These are phyloP conservation scores for Trametes gibbosa DNA, from an alignment of 768 basidiomycete genomes.

Conservation along the genomic window DNA sequence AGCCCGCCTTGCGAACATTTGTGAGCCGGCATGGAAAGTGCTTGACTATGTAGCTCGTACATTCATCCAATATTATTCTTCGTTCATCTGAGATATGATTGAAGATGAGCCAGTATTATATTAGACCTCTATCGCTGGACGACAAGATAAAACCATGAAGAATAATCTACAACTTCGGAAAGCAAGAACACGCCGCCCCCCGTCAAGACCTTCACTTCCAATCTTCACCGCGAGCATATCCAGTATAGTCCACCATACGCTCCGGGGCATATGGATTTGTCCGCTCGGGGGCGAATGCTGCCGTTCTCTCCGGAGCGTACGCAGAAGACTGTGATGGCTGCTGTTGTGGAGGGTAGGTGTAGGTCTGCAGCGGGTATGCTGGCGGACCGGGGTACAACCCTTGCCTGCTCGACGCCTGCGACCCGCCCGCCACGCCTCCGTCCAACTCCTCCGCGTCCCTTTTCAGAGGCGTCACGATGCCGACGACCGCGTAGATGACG, in stretches of 20 bases:
- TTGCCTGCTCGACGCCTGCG: background rate
- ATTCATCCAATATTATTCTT: slow-evolving; percentile 28
- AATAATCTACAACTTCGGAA: no score
- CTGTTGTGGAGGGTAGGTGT: background rate
- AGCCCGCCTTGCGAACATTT: slow-evolving; percentile 34
- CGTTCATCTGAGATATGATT: no score
- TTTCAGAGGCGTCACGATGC: slow-evolving; percentile 16
- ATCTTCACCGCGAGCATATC: no score
- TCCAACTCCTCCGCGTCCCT: slow-evolving; percentile 3
- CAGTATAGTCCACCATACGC: no score
- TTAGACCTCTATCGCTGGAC: no score
- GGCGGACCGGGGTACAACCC: background rate
- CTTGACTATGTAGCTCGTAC: slow-evolving; percentile 78
- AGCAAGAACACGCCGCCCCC: no score
- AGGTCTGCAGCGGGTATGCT: background rate
- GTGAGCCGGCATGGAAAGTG: slow-evolving; percentile 47
- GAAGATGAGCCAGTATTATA: no score
- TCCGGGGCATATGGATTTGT: no score
- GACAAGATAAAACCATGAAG: no score
- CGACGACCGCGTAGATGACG: slow-evolving; percentile 39
- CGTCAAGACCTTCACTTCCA: no score
- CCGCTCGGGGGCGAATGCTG: no score
- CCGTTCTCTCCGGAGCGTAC: background rate
- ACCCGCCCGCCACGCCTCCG: background rate
- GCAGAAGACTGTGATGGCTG: background rate